phyloP scores from a whole-genome alignment of 345 rosid species.

The Euphorbia lathyris region DNA sequence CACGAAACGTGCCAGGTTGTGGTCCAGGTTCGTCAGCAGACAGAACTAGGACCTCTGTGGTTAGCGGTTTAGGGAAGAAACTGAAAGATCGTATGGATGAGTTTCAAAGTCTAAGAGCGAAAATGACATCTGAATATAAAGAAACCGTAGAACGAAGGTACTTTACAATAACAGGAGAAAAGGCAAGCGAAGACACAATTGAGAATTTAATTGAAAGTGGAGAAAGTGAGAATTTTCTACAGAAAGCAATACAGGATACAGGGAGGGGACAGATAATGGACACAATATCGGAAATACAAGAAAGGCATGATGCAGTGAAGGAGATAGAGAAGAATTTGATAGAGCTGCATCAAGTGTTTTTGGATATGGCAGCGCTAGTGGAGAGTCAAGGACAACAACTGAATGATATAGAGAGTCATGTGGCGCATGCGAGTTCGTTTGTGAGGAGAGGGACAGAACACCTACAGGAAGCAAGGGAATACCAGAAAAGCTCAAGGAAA shows the following conservation, averaged over 20 bases:
- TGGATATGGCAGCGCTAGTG: constrained; percentile 82
- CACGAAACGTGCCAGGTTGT: constrained; percentile 54
- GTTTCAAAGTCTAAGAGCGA: constrained; percentile 57
- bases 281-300: constrained; percentile 81
- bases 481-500: constrained; percentile 72
- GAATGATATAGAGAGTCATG: constrained; percentile 74
- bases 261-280: constrained; percentile 84
- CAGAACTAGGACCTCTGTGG: constrained; percentile 74
- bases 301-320: constrained; percentile 75
- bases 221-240: constrained; percentile 76
- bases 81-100: constrained; percentile 72
- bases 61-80: constrained; percentile 69
- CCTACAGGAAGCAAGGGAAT: constrained; percentile 63
- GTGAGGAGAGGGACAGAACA: constrained; percentile 70
- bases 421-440: constrained; percentile 72
- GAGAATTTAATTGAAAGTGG: constrained; percentile 78
- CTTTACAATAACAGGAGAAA: constrained; percentile 70
- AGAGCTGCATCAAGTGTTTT: constrained; percentile 80
- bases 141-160: constrained; percentile 81
- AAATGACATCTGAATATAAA: constrained; percentile 58
- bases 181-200: constrained; percentile 65
- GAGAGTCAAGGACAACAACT: constrained; percentile 91
- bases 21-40: constrained; percentile 84
- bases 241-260: constrained; percentile 83
- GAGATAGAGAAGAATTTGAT: constrained; percentile 82